Base-by-base conservation (phyloP, 495 filamentous ascomycete genomes). In the Aspergillus sclerotiicarbonarius region DNA sequence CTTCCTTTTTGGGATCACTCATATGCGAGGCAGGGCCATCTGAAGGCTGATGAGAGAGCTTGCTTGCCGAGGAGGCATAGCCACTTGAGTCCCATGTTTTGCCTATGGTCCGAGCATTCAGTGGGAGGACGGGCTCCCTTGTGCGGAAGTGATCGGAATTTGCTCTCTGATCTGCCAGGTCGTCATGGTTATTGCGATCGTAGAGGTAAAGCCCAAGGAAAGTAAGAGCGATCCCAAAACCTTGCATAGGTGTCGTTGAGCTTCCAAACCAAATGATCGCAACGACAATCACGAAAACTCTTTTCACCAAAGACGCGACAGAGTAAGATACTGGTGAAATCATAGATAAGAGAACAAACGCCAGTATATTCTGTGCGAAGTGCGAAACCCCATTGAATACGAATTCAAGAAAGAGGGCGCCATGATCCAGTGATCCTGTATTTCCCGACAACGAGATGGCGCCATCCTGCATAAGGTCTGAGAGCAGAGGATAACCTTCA, bases 321-420 rank as follows among this genome's bases (percentile, higher is more conserved):
- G 90, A 96, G 77, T 99, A 99, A 2, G 95, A 97, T 32, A 99
- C 94, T 4, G 94, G 94, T 3, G 90, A 94, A 12, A 97, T 87
- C 79, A 96, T 86, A 49, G 90, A 92, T 18, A 98, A 77, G 10
- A 99, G 78, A 37, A 96, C 76, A 64, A 99, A 99, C 0, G 94
- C 94, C 51, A 98, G 80, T 39, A 99, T 93, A 68, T 94, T 96
- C 62, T 99, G 94, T 1, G 84, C 90, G 69, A 99, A 99, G 68
- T 99, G 94, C 69, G 95, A 96, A 6, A 91, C 89, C 45, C 94
- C 94, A 68, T 98, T 99, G 80, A 99, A 98, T 35, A 98, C 67
- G 71, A 96, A 96, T 66, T 98, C 93, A 21, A 91, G 60, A 0
- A 85, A 77, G 33, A 99, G 79, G 2, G 76, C 74, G 25, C 90